Conservation (phyloP, 768 basidiomycete species). For the Hirschioporus abietinus region DNA sequence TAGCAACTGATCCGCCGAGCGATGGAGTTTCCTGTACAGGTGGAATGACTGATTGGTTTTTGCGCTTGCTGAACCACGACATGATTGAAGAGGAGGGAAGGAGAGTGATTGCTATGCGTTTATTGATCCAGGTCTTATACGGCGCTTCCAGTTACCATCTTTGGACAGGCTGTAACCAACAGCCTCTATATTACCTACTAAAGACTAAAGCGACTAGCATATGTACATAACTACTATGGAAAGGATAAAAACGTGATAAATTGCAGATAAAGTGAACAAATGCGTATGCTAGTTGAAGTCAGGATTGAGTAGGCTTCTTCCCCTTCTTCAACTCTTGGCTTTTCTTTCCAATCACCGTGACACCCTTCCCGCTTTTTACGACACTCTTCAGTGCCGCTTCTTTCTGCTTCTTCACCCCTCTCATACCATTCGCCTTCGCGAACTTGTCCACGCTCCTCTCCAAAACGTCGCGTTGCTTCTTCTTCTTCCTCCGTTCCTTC, state of each 20-base stretch:
- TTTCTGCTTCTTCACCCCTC: constrained; percentile 74
- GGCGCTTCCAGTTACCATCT: background rate
- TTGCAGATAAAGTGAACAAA: background rate
- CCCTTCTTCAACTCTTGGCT: constrained; percentile 31
- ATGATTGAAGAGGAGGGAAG: constrained; percentile 29
- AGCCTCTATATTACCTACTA: background rate
- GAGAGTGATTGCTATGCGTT: constrained; percentile 1
- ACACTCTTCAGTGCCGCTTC: constrained; percentile 75
- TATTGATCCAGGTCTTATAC: background rate
- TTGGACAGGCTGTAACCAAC: background rate
- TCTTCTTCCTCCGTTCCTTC: constrained; percentile 65
- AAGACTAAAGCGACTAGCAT: background rate
- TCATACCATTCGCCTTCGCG: constrained; percentile 46
- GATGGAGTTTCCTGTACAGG: constrained; percentile 40
- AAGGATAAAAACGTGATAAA: constrained; percentile 13
- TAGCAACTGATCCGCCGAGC: constrained; percentile 24
- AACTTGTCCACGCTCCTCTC: constrained; percentile 62
- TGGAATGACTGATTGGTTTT: constrained; percentile 60
- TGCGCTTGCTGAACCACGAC: constrained; percentile 63
- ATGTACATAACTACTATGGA: constrained; percentile 10
- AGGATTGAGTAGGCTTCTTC: constrained; percentile 24
- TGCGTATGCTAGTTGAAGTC: background rate
- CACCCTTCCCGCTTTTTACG: constrained; percentile 79
- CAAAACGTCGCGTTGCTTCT: constrained; percentile 59
- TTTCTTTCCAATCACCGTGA: constrained; percentile 81